Percentiles rank a stretch among this genome's conserved stretches.
Conservation (phyloP, 257 asterid species). For the Knoxia roxburghii region DNA sequence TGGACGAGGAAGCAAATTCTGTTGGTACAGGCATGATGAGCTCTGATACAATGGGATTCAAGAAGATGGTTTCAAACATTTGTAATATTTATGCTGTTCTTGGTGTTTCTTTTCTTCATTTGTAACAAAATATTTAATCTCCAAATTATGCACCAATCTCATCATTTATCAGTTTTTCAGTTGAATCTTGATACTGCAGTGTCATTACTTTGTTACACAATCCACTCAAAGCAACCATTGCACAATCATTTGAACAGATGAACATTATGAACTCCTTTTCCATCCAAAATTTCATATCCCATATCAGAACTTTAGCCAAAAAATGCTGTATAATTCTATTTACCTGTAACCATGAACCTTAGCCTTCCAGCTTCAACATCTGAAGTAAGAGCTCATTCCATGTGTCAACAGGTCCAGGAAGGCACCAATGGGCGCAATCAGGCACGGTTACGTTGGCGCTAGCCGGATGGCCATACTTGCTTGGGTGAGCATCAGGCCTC, state of each 20-base stretch:
- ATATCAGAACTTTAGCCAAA: neutral
- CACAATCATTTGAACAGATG: neutral
- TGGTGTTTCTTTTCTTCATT: neutral
- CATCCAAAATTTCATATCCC: neutral
- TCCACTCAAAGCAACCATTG: neutral
- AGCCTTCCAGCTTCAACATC: conserved; percentile 22
- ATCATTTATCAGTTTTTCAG: neutral
- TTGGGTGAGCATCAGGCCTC: conserved; percentile 47
- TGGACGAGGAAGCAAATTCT: conserved; percentile 37
- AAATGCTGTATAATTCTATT: neutral
- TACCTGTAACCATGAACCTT: neutral
- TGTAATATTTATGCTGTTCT: neutral
- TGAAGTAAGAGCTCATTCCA: conserved; percentile 36
- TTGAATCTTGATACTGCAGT: neutral
- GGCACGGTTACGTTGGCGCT: neutral
- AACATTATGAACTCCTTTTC: neutral
- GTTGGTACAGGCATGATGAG: conserved; percentile 72
- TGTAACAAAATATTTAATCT: neutral
- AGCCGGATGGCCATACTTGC: conserved; percentile 21
- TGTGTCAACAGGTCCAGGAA: conserved; percentile 35
- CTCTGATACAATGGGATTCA: conserved; percentile 30
- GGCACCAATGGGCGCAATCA: conserved; percentile 39
- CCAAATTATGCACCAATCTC: neutral
- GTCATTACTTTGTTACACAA: neutral
- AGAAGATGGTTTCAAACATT: neutral